Conservation (phyloP, 2,329 filamentous ascomycete species). For the Akanthomyces uredinophilus region DNA sequence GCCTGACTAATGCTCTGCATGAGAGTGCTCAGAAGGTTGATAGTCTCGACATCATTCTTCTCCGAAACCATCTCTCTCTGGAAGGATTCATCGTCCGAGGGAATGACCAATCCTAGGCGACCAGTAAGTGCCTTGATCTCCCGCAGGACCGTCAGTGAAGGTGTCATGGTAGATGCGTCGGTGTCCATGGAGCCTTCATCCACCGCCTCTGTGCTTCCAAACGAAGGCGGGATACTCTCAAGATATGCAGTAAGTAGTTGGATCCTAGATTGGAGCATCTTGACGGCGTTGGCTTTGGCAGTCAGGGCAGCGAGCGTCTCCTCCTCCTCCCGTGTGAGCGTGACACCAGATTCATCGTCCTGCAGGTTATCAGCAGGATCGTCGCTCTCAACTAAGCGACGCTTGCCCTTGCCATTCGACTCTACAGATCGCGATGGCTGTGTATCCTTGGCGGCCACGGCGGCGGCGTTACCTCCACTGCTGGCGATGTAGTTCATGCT, state of each 20-base stretch:
- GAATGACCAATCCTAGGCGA: conserved; percentile 75
- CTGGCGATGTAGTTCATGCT: conserved; percentile 89
- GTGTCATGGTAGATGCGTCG: conserved; percentile 32
- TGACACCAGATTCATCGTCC: conserved; percentile 23
- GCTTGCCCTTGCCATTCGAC: conserved; percentile 50
- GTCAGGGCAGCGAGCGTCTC: conserved; percentile 64
- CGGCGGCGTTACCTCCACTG: conserved; percentile 74
- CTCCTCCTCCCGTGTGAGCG: conserved; percentile 54
- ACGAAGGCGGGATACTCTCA: conserved; percentile 61
- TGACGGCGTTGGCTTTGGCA: conserved; percentile 86
- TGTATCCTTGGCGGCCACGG: conserved; percentile 42
- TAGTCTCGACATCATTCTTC: conserved; percentile 76
- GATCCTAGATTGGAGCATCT: conserved; percentile 80
- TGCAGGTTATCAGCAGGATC: conserved; percentile 22
- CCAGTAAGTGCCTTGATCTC: conserved; percentile 82
- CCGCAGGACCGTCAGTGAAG: conserved; percentile 71
- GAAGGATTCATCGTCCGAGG: conserved; percentile 61
- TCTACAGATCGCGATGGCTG: conserved; percentile 39
- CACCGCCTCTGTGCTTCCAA: conserved; percentile 43
- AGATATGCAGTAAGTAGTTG: conserved; percentile 73
- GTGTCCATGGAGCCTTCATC: conserved; percentile 29
- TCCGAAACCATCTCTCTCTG: conserved; percentile 68
- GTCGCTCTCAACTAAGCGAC: conserved; percentile 32
- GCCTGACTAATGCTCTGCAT: conserved; percentile 67
- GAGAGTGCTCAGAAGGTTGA: conserved; percentile 69